Percentiles rank a stretch among this genome's conserved stretches.
Evolutionary conservation across 345 rosid species (phyloP).

Genomic region (Mercurialis annua): DNA sequence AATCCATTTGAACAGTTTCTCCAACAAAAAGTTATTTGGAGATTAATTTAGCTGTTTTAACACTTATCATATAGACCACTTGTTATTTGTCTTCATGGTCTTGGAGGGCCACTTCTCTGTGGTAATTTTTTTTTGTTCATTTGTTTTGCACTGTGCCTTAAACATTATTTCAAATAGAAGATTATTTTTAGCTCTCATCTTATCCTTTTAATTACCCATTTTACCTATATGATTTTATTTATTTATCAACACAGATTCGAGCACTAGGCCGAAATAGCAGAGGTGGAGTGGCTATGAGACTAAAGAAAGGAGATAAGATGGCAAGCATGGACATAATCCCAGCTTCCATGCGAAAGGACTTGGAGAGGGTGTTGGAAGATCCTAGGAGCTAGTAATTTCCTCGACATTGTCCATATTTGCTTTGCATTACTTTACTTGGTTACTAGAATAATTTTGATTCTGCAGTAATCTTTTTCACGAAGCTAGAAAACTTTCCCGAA

Average conservation of each 20-base stretch:
- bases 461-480: neutral
- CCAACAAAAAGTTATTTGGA: neutral
- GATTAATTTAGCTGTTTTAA: neutral
- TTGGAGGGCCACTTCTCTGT: neutral
- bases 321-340: constrained; percentile 93
- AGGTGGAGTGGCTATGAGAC: constrained; percentile 86
- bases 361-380: constrained; percentile 42
- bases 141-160: neutral
- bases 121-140: neutral
- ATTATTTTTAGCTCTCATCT: neutral
- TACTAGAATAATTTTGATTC: neutral
- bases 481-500: no score
- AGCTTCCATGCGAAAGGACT: constrained; percentile 48
- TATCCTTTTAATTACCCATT: neutral
- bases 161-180: neutral
- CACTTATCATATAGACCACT: no score
- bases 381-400: constrained; percentile 42
- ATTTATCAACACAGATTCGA: constrained; percentile 54
- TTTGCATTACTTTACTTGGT: neutral
- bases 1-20: neutral
- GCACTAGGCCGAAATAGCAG: constrained; percentile 79
- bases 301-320: constrained; percentile 72
- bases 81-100: neutral
- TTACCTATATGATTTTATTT: neutral
- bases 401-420: neutral